phyloP scores from a whole-genome alignment of 805 yeast species.

The Ogataea minuta region DNA sequence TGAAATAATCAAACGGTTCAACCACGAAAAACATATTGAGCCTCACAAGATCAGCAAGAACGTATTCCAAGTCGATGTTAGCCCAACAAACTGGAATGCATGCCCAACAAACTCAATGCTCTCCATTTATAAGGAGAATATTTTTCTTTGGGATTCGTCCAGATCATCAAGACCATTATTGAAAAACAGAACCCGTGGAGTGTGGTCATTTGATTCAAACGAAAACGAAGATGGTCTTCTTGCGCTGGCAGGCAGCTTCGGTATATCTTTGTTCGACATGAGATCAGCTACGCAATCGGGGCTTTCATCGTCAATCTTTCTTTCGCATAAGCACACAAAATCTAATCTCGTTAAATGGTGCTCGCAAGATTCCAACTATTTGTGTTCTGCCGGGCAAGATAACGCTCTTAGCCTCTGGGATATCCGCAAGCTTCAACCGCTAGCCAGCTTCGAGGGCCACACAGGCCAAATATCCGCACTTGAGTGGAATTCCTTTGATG shows the following conservation, averaged over 20 bases:
- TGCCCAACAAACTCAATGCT: constrained; percentile 48
- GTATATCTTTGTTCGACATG: constrained; percentile 72
- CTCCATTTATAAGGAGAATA: constrained; percentile 62
- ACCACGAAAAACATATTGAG: constrained; percentile 66
- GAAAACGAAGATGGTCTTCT: constrained; percentile 47
- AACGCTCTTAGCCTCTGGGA: constrained; percentile 68
- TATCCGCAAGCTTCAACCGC: constrained; percentile 54
- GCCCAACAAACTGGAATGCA: constrained; percentile 41
- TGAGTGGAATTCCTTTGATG: constrained; percentile 48
- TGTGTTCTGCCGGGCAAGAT: constrained; percentile 64
- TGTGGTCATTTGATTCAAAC: constrained; percentile 50
- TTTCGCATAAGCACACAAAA: constrained; percentile 37
- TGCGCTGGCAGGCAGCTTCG: constrained; percentile 68
- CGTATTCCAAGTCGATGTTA: constrained; percentile 36
- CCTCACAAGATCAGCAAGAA: constrained; percentile 25
- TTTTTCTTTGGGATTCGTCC: constrained; percentile 75
- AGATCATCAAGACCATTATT: constrained; percentile 58
- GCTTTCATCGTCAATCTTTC: constrained; percentile 37
- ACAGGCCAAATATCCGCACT: constrained; percentile 51
- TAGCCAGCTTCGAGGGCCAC: constrained; percentile 56
- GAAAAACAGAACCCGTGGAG: constrained; percentile 50
- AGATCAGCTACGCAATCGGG: constrained; percentile 41
- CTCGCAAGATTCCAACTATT: constrained; percentile 51
- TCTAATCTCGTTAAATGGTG: constrained; percentile 62
- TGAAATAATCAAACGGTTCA: constrained; percentile 72